Base-by-base conservation (phyloP, 2,329 filamentous ascomycete genomes). In the Nemania abortiva region DNA sequence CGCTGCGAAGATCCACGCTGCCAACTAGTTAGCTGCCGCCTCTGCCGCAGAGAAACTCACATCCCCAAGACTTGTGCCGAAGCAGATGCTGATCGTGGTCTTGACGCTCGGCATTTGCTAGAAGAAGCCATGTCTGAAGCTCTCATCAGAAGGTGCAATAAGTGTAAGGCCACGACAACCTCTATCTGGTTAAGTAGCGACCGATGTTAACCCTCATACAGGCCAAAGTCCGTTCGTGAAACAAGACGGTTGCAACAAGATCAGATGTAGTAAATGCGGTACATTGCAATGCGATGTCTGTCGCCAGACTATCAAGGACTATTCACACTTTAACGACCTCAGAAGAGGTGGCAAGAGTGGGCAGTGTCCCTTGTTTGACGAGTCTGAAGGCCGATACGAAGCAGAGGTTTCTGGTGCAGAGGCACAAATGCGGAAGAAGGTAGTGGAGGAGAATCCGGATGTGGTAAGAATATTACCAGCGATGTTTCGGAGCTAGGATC, bases 121-220 rank as follows among this genome's bases (percentile, higher is more conserved):
- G 94, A 97, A 78, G 93, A 97, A 78, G 93, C 93, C 22, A 95
- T 95, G 91, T 93, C 92, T 2, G 86, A 87, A 18, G 94, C 94
- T 1, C 75, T 97, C 73, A 91, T 97, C 63, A 88, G 94, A 22
- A 89, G 84, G 31, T 97, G 94, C 83, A 93, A 93, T 74, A 85
- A 86, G 72, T 90, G 88, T 82, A 75, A 75, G 79, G 76, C 1
- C 1, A 13, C 39, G n/a, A 37, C 31, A 4, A 6, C 24, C 9
- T 6, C 20, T 24, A 20, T 22, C 18, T 2, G 2, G 15, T 27
- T 27, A 13, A 7, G 6, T 5, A 9, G 22, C 45, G 6, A 27
- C 34, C 34, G 15, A 34, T 57, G 39, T 20, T 70, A 11, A 70
- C 65, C 6, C 49, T 29, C 18, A n/a, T 47, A 37, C n/a, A 86